phyloP scores from a whole-genome alignment of 345 rosid species.

The Camelina laxa region DNA sequence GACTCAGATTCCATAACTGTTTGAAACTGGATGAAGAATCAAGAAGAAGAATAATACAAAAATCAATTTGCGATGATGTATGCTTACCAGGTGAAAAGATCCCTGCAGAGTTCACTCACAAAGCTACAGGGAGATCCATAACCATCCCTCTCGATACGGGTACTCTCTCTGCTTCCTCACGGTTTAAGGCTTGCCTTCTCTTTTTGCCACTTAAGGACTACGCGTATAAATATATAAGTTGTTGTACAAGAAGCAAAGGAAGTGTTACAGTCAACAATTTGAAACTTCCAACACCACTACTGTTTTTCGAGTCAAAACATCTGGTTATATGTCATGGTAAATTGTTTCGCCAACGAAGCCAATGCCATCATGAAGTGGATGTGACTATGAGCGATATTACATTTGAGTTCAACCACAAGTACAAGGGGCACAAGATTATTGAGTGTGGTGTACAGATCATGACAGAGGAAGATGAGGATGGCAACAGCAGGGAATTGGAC shows the following conservation, averaged over 20 bases:
- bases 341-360: neutral
- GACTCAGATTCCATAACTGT: neutral
- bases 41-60: neutral
- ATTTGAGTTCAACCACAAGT: neutral
- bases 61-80: accelerated
- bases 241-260: neutral
- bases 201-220: neutral
- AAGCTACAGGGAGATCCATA: neutral
- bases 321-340: neutral
- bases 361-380: neutral
- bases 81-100: neutral
- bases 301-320: neutral
- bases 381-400: neutral
- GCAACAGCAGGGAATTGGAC: neutral
- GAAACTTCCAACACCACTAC: no score
- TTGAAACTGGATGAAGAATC: conserved; percentile 6
- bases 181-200: neutral
- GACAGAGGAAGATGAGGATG: neutral
- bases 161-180: neutral
- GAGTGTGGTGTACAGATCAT: conserved; percentile 11
- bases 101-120: conserved; percentile 7
- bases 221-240: neutral
- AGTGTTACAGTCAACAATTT: neutral
- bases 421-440: neutral
- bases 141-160: neutral